These are phyloP conservation scores for Malus domestica DNA, from an alignment of 306 rosid species.

Conservation along the genomic window ASM211411v1 NC_041793.1:38192001-38192500, in stretches of 20 bases:
- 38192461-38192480: constrained; percentile 32
- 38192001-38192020: constrained; percentile 64
- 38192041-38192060: constrained; percentile 40
- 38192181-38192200: constrained; percentile 82
- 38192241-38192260: constrained; percentile 94
- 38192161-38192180: constrained; percentile 87
- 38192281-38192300: constrained; percentile 94
- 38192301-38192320: constrained; percentile 98
- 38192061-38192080: constrained; percentile 63
- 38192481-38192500: constrained; percentile 38
- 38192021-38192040: constrained; percentile 39
- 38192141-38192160: constrained; percentile 96
- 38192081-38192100: constrained; percentile 55
- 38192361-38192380: constrained; percentile 95
- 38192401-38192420: constrained; percentile 37
- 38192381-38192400: constrained; percentile 73
- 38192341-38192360: constrained; percentile 92
- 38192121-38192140: constrained; percentile 68
- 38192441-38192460: constrained; percentile 47
- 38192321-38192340: constrained; percentile 75
- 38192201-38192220: constrained; percentile 40
- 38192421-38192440: constrained; percentile 37
- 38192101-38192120: constrained; percentile 49
- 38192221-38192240: constrained; percentile 81
- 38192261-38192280: constrained; percentile 65